These are phyloP conservation scores for Pyrenochaeta sp. DNA, from an alignment of 2,329 filamentous ascomycete species.

Conservation along the genomic window DNA sequence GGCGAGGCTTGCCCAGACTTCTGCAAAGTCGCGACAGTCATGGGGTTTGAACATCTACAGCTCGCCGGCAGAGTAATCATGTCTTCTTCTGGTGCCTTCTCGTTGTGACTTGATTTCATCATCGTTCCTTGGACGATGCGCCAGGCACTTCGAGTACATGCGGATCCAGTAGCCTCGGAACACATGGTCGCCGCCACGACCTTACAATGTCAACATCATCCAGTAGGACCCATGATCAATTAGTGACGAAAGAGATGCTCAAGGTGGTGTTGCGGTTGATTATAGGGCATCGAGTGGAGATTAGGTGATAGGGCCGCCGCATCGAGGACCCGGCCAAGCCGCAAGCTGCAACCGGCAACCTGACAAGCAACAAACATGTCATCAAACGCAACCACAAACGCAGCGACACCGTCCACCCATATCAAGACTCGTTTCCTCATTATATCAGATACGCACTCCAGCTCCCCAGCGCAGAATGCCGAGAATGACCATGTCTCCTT, in stretches of 20 bases:
- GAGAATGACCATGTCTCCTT: constrained; percentile 24
- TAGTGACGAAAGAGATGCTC: too few relatives aligned
- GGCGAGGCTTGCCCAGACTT: neutral
- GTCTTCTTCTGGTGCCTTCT: too few relatives aligned
- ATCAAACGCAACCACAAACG: neutral
- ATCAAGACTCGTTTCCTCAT: constrained; percentile 55
- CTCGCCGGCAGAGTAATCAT: neutral
- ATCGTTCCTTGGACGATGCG: too few relatives aligned
- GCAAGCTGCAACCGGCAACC: neutral
- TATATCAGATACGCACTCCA: constrained; percentile 55
- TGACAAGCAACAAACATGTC: constrained; percentile 16
- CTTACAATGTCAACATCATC: too few relatives aligned
- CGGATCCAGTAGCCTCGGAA: too few relatives aligned
- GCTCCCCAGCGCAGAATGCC: constrained; percentile 17
- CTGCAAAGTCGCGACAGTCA: neutral
- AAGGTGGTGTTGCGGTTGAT: too few relatives aligned
- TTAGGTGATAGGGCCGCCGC: too few relatives aligned
- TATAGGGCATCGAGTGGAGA: too few relatives aligned
- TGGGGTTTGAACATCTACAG: neutral
- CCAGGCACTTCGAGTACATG: too few relatives aligned
- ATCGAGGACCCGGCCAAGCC: too few relatives aligned
- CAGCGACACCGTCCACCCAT: neutral
- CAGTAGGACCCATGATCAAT: too few relatives aligned
- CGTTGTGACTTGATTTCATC: neutral
- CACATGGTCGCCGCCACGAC: too few relatives aligned